Evolutionary conservation across 2,329 filamentous ascomycete genomes (phyloP).

Genomic region (Aureobasidium mangrovei): DNA sequence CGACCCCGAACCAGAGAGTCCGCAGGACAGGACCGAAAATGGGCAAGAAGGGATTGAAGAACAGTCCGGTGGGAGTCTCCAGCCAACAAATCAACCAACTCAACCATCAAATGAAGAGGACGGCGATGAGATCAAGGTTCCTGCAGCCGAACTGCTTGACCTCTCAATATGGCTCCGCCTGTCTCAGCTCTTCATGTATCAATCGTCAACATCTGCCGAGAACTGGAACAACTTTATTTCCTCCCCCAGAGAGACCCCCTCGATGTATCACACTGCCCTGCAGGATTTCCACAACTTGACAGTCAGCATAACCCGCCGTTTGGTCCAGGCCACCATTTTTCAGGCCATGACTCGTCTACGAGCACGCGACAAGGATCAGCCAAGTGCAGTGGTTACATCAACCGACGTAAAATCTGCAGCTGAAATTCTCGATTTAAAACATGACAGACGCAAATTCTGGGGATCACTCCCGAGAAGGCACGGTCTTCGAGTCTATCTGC

Average conservation of each 20-base stretch:
- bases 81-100: too few relatives aligned
- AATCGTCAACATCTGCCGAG: conserved; percentile 44
- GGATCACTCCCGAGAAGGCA: conserved; percentile 43
- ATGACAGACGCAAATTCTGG: conserved; percentile 43
- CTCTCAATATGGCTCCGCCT: conserved; percentile 54
- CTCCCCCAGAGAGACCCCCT: conserved; percentile 45
- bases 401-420: conserved; percentile 48
- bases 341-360: conserved; percentile 62
- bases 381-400: conserved; percentile 21
- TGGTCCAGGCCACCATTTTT: conserved; percentile 62
- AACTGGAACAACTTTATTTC: conserved; percentile 58
- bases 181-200: conserved; percentile 69
- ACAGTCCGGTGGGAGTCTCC: background rate
- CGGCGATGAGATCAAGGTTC: conserved; percentile 26
- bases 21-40: background rate
- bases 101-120: background rate
- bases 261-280: conserved; percentile 66
- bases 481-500: conserved; percentile 40
- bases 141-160: conserved; percentile 50
- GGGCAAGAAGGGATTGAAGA: background rate
- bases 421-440: conserved; percentile 44
- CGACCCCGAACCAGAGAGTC: background rate
- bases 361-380: conserved; percentile 31
- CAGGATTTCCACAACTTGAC: conserved; percentile 63
- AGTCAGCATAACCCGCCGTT: conserved; percentile 57